Base-by-base conservation (phyloP, 331 rosid species). In the Cydonia oblonga region DNA sequence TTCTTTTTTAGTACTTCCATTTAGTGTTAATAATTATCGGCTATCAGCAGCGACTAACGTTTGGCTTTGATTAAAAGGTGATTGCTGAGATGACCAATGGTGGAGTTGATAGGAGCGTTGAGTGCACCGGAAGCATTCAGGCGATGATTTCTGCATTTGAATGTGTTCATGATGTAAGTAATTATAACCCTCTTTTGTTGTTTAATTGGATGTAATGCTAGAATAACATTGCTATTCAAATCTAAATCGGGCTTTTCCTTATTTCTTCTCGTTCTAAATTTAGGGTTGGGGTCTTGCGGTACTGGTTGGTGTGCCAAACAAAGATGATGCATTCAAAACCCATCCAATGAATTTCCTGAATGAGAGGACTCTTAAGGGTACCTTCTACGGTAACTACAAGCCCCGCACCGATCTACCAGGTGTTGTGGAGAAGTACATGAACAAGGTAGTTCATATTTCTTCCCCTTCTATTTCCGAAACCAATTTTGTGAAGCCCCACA, bases 251-350 rank as follows among this genome's bases (percentile, higher is more conserved):
- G 12, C n/a, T 28, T 62, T 23, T 23, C 67, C 3, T 54, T n/a
- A n/a, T n/a, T n/a, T n/a, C n/a, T n/a, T n/a, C n/a, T n/a, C n/a
- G n/a, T 74, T 40, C 81, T 4, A 5, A 57, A 23, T 23, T 56
- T 19, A 91, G 97, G 99, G 96, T 46, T 95, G 99, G 96, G 99
- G 96, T 26, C 90, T 91, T 71, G 99, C 99, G 22, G 99, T 95
- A 15, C 96, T 95, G 6, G 97, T 95, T 15, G 99, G 97, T 46
- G 97, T 95, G 44, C 99, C 97, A 51, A 91, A 6, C 72, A 95
- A 88, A 86, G 96, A 95, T n/a, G 96, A 88, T 62, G 87, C 89
- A 20, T 91, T 95, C 86, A 84, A 84, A 76, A 95, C 97, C 62
- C 88, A 88, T 76, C 98, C 84, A 2, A 10, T 69, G 76, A 81